Evolutionary conservation across 768 basidiomycete genomes (phyloP).

Genomic region (Tephrocybe rancida): DNA sequence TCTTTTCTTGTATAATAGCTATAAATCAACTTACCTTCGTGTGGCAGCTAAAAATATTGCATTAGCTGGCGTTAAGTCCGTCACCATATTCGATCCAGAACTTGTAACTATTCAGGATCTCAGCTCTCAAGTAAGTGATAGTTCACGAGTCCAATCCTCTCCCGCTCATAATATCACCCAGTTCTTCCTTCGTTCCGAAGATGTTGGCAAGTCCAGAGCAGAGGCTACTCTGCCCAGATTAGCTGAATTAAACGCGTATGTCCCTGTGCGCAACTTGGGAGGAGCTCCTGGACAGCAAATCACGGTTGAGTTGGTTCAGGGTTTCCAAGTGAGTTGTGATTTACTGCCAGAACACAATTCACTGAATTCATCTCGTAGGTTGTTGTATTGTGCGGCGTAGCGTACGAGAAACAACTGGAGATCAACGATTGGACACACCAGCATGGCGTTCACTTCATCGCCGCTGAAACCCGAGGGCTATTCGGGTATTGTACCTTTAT

Average conservation of each 20-base stretch:
- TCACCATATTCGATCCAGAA: slow-evolving; percentile 93
- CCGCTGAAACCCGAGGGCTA: slow-evolving; percentile 89
- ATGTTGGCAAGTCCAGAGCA: slow-evolving; percentile 88
- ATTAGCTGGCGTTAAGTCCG: slow-evolving; percentile 96
- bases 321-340: slow-evolving; percentile 75
- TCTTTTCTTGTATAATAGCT: slow-evolving; percentile 4
- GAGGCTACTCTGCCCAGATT: slow-evolving; percentile 85
- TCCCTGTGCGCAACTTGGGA: slow-evolving; percentile 87
- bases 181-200: slow-evolving; percentile 92
- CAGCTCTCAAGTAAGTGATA: slow-evolving; percentile 80
- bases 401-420: slow-evolving; percentile 84
- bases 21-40: slow-evolving; percentile 3
- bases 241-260: slow-evolving; percentile 94
- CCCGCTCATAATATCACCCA: slow-evolving; percentile 32
- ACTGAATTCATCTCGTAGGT: slow-evolving; percentile 48
- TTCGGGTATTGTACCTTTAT: slow-evolving; percentile 69
- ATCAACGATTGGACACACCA: slow-evolving; percentile 95
- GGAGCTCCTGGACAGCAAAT: slow-evolving; percentile 79
- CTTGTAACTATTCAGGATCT: slow-evolving; percentile 87
- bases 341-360: slow-evolving; percentile 5
- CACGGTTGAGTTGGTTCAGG: slow-evolving; percentile 77
- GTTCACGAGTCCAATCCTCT: neutral
- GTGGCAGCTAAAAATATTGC: slow-evolving; percentile 87
- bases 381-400: slow-evolving; percentile 82
- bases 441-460: slow-evolving; percentile 88